Percentiles rank a stretch among this genome's conserved stretches.
Evolutionary conservation across 1,284 basidiomycete species (phyloP).

Genomic region (Stygiomarasmius scandens): DNA sequence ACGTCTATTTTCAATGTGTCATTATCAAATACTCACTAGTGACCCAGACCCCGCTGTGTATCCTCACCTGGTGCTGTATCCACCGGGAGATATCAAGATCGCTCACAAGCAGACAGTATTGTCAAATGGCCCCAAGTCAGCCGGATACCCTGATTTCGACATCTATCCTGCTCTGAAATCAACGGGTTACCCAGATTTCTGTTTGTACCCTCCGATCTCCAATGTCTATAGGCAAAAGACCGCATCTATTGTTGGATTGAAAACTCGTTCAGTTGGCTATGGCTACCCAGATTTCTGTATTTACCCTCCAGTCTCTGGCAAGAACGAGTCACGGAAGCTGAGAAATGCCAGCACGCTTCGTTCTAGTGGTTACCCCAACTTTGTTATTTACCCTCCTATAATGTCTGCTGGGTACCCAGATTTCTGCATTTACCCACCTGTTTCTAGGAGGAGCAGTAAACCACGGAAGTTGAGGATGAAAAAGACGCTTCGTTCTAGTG

Average conservation of each 20-base stretch:
- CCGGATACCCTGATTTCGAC: constrained; percentile 4
- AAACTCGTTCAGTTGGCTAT: background rate
- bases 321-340: too few relatives aligned
- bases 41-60: constrained; percentile 35
- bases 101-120: background rate
- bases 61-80: constrained; percentile 23
- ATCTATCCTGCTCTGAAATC: constrained; percentile 8
- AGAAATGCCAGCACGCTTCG: background rate
- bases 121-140: background rate
- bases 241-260: background rate
- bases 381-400: background rate
- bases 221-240: background rate
- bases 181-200: constrained; percentile 1
- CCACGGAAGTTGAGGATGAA: background rate
- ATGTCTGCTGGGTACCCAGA: constrained; percentile 15
- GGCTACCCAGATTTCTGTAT: constrained; percentile 27
- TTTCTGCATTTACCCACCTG: constrained; percentile 22
- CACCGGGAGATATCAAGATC: background rate
- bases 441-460: background rate
- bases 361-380: background rate
- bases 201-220: too few relatives aligned
- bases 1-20: constrained; percentile 4
- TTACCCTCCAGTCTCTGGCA: constrained; percentile 26
- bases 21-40: constrained; percentile 5
- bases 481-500: background rate